These are phyloP conservation scores for Agaricus sinodeliciosus DNA, from an alignment of 768 basidiomycete genomes.

Conservation along the genomic window DNA sequence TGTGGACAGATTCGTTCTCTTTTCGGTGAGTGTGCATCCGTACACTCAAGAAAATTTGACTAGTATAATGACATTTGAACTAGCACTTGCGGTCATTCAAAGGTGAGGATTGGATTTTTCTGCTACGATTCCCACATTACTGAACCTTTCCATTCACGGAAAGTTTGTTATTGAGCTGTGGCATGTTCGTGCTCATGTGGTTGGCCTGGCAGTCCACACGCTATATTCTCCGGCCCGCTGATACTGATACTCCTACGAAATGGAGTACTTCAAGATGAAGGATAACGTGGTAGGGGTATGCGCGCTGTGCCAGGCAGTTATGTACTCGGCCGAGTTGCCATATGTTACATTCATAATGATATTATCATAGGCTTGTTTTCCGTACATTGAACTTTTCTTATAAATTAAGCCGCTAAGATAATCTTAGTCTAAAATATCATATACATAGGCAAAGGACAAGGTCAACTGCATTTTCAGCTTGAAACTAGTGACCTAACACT, in stretches of 20 bases:
- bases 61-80: conserved; percentile 17
- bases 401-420: not conserved
- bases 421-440: no score
- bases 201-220: conserved; percentile 46
- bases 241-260: not conserved
- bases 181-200: conserved; percentile 43
- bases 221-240: conserved; percentile 17
- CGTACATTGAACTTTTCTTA: not conserved
- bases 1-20: conserved; percentile 50
- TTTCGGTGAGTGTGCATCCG: conserved; percentile 31
- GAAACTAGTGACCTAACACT: conserved; percentile 26
- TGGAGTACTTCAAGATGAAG: not conserved
- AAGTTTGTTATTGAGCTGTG: conserved; percentile 40
- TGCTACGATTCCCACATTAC: not conserved
- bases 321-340: not conserved
- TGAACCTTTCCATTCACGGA: not conserved
- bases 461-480: no score
- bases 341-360: not conserved
- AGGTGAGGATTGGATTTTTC: conserved; percentile 29
- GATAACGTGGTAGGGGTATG: not conserved
- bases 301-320: not conserved
- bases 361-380: no score
- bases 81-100: conserved; percentile 39
- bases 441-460: no score
- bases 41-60: no score